These are phyloP conservation scores for Rhizophagus sp. DNA, from an alignment of 192 early-diverging fungal species.

Conservation along the genomic window DNA sequence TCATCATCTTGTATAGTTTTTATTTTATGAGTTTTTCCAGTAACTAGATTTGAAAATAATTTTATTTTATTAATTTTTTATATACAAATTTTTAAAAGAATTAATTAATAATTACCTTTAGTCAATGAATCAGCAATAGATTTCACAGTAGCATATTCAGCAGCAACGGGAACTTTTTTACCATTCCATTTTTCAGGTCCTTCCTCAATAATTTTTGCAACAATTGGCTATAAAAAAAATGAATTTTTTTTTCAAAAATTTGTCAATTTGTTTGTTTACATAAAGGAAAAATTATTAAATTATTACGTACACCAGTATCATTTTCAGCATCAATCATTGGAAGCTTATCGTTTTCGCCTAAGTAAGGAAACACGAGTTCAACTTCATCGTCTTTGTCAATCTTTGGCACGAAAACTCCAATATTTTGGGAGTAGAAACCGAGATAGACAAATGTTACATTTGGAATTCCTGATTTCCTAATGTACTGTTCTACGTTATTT, in stretches of 20 bases:
- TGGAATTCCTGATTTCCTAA: constrained; percentile 6
- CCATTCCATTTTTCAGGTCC: constrained; percentile 14
- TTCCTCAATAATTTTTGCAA: constrained; percentile 20
- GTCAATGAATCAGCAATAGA: not conserved
- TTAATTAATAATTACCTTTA: not conserved
- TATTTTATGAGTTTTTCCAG: too few relatives aligned
- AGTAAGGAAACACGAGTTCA: not conserved
- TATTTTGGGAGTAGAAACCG: not conserved
- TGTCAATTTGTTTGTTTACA: not conserved
- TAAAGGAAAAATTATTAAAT: not conserved
- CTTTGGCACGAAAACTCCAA: not conserved
- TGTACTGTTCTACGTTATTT: constrained; percentile 3
- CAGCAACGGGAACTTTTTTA: constrained; percentile 2
- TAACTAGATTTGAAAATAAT: too few relatives aligned
- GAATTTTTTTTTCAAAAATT: too few relatives aligned
- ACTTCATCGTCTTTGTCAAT: not conserved
- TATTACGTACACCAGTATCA: not conserved
- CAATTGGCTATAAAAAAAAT: not conserved
- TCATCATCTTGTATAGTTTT: too few relatives aligned
- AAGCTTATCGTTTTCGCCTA: not conserved
- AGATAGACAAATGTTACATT: constrained; percentile 3
- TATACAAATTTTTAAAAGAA: too few relatives aligned
- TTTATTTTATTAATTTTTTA: not conserved
- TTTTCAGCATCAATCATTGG: not conserved
- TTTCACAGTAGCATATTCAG: not conserved